phyloP scores from a whole-genome alignment of 2,329 filamentous ascomycete genomes.

The Blastomyces parvus region DNA sequence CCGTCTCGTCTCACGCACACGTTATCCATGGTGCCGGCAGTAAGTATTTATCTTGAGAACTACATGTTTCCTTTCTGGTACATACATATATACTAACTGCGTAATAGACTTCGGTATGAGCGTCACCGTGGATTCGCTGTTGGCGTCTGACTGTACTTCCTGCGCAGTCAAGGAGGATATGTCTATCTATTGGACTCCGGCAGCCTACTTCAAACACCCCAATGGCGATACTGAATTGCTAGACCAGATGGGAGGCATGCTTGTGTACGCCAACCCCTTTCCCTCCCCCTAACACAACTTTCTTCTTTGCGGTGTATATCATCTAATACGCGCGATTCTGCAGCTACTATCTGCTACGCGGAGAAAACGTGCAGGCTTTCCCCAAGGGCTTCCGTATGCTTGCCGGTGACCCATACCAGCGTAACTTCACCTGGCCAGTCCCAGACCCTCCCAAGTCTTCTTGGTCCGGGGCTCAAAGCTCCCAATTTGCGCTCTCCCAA shows the following conservation, averaged over 20 bases:
- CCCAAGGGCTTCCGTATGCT: conserved; percentile 73
- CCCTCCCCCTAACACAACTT: background rate
- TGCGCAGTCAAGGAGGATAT: conserved; percentile 71
- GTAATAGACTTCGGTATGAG: conserved; percentile 53
- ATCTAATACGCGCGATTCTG: conserved; percentile 12
- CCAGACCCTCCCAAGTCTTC: conserved; percentile 59
- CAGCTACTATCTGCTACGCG: conserved; percentile 77
- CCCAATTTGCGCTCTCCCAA: conserved; percentile 62
- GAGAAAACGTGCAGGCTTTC: conserved; percentile 59
- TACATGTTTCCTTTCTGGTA: background rate
- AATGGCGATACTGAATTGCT: conserved; percentile 62
- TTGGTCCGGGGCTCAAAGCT: conserved; percentile 50
- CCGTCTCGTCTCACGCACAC: conserved; percentile 58
- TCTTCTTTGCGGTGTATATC: background rate
- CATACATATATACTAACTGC: conserved; percentile 10
- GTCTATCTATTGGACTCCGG: conserved; percentile 80
- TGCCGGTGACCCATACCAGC: conserved; percentile 58
- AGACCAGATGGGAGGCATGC: conserved; percentile 68
- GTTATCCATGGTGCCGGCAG: conserved; percentile 65
- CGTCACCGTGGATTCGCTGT: conserved; percentile 50
- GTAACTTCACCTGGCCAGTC: conserved; percentile 60
- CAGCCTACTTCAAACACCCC: conserved; percentile 64
- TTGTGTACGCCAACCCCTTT: conserved; percentile 52
- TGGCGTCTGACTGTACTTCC: conserved; percentile 61
- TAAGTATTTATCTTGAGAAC: conserved; percentile 40